A percentile compares a stretch with the other conserved stretches of the same genome.
phyloP scores from a whole-genome alignment of 371 early-diverging fungal genomes.

The Mortierella sp. region DNA sequence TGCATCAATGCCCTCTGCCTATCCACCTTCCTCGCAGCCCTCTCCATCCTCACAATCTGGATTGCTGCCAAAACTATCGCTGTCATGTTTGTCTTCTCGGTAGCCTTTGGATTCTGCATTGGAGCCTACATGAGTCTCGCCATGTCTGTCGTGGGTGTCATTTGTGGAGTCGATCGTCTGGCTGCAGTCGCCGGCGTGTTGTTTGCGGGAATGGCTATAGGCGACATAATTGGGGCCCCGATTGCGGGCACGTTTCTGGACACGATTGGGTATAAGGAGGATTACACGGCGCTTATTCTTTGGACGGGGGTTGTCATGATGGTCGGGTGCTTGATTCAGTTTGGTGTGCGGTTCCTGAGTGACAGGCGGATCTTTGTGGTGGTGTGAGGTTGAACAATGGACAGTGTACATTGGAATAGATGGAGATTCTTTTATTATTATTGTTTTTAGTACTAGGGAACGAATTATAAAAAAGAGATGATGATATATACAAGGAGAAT shows the following conservation, averaged over 20 bases:
- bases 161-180: conserved; percentile 58
- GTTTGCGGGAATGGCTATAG: conserved; percentile 60
- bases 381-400: conserved; percentile 7
- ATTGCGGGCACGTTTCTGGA: conserved; percentile 69
- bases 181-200: conserved; percentile 58
- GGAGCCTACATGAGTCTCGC: conserved; percentile 64
- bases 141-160: conserved; percentile 60
- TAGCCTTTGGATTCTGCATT: conserved; percentile 67
- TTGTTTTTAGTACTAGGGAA: not conserved
- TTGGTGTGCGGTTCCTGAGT: conserved; percentile 25
- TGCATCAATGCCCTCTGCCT: conserved; percentile 65
- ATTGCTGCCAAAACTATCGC: conserved; percentile 65
- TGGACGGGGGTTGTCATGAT: conserved; percentile 36
- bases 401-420: not conserved
- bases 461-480: not conserved
- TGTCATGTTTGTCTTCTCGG: conserved; percentile 62
- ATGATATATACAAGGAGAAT: not conserved
- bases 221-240: conserved; percentile 63
- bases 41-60: conserved; percentile 74
- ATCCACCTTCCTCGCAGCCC: conserved; percentile 61
- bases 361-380: conserved; percentile 26
- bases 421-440: not conserved
- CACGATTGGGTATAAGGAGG: conserved; percentile 30
- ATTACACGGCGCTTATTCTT: conserved; percentile 38
- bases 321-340: conserved; percentile 28